Evolutionary conservation across 2,329 filamentous ascomycete genomes (phyloP).

Genomic region (Cylindrodendrum hubeiense): DNA sequence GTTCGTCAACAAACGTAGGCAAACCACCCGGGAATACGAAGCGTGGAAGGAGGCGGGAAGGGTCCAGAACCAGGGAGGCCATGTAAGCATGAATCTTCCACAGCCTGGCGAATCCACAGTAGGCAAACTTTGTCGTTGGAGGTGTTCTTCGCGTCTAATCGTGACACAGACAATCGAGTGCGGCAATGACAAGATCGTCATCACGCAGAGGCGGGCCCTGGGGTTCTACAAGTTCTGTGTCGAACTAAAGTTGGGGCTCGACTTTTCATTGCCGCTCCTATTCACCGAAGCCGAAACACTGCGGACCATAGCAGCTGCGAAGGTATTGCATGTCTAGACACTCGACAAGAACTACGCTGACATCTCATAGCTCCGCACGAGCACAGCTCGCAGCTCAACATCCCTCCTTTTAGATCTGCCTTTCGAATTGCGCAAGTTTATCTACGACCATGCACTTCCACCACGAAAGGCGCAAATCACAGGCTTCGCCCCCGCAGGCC

Average conservation of each 20-base stretch:
- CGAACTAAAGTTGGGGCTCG: not conserved
- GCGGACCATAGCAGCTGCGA: not conserved
- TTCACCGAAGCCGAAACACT: conserved; percentile 1
- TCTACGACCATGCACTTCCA: conserved; percentile 20
- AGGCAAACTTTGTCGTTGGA: too few relatives aligned
- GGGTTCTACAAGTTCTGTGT: not conserved
- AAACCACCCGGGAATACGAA: not conserved
- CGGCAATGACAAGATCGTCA: not conserved
- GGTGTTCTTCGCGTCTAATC: not conserved
- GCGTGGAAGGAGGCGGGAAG: not conserved
- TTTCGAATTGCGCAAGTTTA: conserved; percentile 20
- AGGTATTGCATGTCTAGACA: not conserved
- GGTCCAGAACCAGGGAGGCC: not conserved
- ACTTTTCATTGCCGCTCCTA: not conserved
- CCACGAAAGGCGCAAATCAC: not conserved
- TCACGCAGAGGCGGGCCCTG: not conserved
- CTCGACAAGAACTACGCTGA: not conserved
- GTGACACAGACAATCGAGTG: not conserved
- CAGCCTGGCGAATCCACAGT: not conserved
- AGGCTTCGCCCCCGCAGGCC: not conserved
- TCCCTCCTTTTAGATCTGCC: conserved; percentile 10
- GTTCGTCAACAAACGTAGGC: not conserved
- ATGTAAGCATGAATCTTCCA: not conserved
- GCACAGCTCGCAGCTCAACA: not conserved
- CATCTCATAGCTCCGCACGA: not conserved